phyloP scores from a whole-genome alignment of 495 filamentous ascomycete genomes.

The Beverwykella pulmonaria region DNA sequence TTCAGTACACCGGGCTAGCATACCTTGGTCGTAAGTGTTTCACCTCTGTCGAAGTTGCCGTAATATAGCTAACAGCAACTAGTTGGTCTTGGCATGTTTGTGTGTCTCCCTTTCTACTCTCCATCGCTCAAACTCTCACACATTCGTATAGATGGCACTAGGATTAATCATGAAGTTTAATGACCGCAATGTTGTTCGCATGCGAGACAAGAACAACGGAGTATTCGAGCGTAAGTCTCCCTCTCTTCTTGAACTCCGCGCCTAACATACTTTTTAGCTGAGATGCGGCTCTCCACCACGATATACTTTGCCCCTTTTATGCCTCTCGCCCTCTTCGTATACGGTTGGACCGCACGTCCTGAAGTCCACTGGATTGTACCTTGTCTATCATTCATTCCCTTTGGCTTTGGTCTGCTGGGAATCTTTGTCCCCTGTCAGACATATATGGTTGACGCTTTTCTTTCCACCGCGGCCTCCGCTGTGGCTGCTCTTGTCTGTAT shows the following conservation, averaged over 20 bases:
- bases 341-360: conserved; percentile 29
- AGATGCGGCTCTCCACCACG: conserved; percentile 28
- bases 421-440: conserved; percentile 40
- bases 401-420: conserved; percentile 57
- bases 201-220: conserved; percentile 29
- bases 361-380: conserved; percentile 48
- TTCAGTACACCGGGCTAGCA: conserved; percentile 29
- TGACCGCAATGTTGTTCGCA: conserved; percentile 24
- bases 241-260: not conserved
- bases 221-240: conserved; percentile 28
- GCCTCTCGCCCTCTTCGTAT: conserved; percentile 31
- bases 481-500: conserved; percentile 55
- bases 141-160: conserved; percentile 19
- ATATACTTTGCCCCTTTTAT: conserved; percentile 30
- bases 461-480: conserved; percentile 39
- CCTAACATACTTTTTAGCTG: conserved; percentile 16
- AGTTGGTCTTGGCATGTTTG: conserved; percentile 33
- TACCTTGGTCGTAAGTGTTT: conserved; percentile 29
- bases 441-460: conserved; percentile 47
- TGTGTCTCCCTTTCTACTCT: not conserved
- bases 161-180: conserved; percentile 22
- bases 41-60: not conserved
- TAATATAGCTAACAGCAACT: not conserved
- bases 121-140: not conserved
- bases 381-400: conserved; percentile 57